Evolutionary conservation across 495 filamentous ascomycete genomes (phyloP), one percentile per base, ranked within the genome.

Genomic region (Aspergillus heteromorphus): DNA sequence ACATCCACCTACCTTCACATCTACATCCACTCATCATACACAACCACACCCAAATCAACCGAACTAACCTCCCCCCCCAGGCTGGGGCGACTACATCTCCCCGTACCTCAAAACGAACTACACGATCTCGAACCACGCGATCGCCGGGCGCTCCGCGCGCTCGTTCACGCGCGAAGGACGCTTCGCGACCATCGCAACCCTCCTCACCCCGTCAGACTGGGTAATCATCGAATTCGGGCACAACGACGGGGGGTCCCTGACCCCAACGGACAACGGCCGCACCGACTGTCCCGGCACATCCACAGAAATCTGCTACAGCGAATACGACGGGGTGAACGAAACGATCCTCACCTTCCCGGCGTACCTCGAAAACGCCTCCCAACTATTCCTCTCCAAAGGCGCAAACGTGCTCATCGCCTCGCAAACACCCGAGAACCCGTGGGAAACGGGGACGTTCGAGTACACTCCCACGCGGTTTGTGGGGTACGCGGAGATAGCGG

Each of bases 211-310:
- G 7, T 79, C 77, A 41, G 83, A 86, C 65, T 80, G 72, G 63
- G 80, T 84, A 36, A 68, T 84, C 42, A 83, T 84, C 60, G 80
- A 82, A 58, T 84, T 86, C 54, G 83, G 83, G 1, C 83, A 86
- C 72, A 86, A 86, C 64, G 83, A 85, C 59, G 83, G 83, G 49
- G 81, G 82, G 10, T 81, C 78, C 5, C 75, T 85, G 4, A 69
- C 71, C 7, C 69, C 72, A 10, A 69, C 55, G 14, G 83, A 86
- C 65, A 84, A 86, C 65, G 81, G 80, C 18, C 79, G 82, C 43
- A 79, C 74, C 43, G 80, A 79, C 59, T 85, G 83, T 56, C 62
- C 71, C 0, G 83, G 82, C 23, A 72, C 71, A 1, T 81, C 77
- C 40, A 58, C 56, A 54, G 78, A 85, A 62, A 81, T 75, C 4